phyloP scores from a whole-genome alignment of 2,329 filamentous ascomycete species.

The Pyrenophora teres region DNA sequence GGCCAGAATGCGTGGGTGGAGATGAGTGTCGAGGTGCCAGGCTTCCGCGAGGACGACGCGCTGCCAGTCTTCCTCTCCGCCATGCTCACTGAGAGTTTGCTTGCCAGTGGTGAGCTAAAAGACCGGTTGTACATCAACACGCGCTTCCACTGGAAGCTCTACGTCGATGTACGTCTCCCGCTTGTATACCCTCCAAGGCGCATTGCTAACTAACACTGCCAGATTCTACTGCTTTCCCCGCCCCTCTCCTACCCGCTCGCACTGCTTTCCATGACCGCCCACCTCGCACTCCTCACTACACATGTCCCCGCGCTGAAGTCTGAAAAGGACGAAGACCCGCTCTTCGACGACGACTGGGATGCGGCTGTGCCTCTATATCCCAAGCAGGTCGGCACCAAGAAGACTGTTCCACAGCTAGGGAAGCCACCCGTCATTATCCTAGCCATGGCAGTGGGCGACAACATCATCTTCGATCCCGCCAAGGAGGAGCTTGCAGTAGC shows the following conservation, averaged over 20 bases:
- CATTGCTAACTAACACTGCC: constrained; percentile 9
- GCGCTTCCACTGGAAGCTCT: constrained; percentile 95
- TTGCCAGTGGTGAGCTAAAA: constrained; percentile 69
- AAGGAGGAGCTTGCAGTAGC: constrained; percentile 92
- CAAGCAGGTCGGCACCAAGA: constrained; percentile 42
- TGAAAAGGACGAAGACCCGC: constrained; percentile 89
- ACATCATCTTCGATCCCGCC: constrained; percentile 91
- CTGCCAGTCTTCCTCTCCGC: constrained; percentile 83
- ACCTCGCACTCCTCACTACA: constrained; percentile 88
- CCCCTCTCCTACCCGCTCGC: constrained; percentile 92
- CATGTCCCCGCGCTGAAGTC: constrained; percentile 84
- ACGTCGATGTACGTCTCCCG: constrained; percentile 74
- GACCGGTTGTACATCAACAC: constrained; percentile 83
- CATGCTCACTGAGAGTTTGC: constrained; percentile 86
- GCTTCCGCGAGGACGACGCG: constrained; percentile 87
- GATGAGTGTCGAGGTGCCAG: constrained; percentile 88
- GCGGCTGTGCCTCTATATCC: constrained; percentile 78
- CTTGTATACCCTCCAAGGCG: neutral
- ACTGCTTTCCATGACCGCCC: constrained; percentile 87
- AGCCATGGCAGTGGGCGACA: constrained; percentile 82
- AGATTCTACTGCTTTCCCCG: constrained; percentile 93
- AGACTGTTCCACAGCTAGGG: constrained; percentile 31
- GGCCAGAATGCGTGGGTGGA: constrained; percentile 79
- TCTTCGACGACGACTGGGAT: constrained; percentile 98
- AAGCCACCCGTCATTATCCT: constrained; percentile 88